These are phyloP conservation scores for Avena insularis DNA, from an alignment of 176 grass and related monocot species.

Conservation along the genomic window DNA sequence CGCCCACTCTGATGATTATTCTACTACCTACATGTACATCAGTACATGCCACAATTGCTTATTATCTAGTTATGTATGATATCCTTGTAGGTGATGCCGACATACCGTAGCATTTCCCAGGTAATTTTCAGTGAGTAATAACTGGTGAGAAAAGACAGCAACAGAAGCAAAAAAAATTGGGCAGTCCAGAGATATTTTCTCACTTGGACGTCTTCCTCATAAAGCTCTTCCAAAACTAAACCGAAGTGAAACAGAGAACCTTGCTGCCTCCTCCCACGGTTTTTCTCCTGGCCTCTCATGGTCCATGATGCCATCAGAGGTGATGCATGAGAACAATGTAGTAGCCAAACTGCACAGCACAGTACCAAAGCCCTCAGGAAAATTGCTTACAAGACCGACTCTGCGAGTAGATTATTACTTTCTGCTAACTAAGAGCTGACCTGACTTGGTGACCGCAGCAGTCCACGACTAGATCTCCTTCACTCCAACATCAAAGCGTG, in stretches of 20 bases:
- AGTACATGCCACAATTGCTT: too few species aligned
- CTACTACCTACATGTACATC: too few species aligned
- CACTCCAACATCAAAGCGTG: constrained; percentile 37
- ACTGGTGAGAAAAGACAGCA: too few species aligned
- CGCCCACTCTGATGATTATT: too few species aligned
- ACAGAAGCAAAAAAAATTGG: too few species aligned
- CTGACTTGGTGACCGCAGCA: constrained; percentile 28
- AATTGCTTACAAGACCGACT: neutral
- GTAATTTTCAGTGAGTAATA: too few species aligned
- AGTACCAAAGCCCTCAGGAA: neutral
- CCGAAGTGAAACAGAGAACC: constrained; percentile 23
- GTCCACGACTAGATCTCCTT: constrained; percentile 52
- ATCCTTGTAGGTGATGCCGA: too few species aligned
- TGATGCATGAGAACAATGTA: neutral
- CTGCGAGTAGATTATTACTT: neutral
- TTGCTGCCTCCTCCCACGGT: constrained; percentile 10
- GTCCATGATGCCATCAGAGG: constrained; percentile 34
- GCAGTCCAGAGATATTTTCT: too few species aligned
- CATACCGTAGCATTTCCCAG: too few species aligned
- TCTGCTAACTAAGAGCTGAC: neutral
- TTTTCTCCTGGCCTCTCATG: constrained; percentile 40
- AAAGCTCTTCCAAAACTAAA: too few species aligned
- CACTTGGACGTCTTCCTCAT: too few species aligned
- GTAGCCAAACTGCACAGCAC: constrained; percentile 26
- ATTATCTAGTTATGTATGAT: too few species aligned